A percentile compares a stretch with the other conserved stretches of the same genome.
Evolutionary conservation across 2,329 filamentous ascomycete genomes (phyloP).

Genomic region (Aspergillaceae sp.): DNA sequence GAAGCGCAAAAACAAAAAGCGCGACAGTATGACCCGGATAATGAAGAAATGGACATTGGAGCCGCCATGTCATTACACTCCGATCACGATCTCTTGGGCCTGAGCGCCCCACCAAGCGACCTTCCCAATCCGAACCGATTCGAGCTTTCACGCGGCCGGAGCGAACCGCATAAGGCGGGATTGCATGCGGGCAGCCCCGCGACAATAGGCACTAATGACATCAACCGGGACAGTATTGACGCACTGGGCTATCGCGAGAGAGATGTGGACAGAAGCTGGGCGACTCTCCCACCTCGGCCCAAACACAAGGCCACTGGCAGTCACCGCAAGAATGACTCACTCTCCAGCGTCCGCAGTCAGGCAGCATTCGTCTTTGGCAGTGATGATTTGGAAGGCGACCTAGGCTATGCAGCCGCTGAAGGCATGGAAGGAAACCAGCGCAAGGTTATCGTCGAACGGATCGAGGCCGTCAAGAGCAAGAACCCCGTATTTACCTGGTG

Average conservation of each 20-base stretch:
- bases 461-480: conserved; percentile 90
- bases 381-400: conserved; percentile 79
- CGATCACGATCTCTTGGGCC: conserved; percentile 60
- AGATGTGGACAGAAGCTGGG: conserved; percentile 30
- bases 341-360: conserved; percentile 28
- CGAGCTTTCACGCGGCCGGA: conserved; percentile 49
- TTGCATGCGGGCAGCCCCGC: conserved; percentile 22
- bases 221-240: conserved; percentile 23
- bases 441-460: conserved; percentile 91
- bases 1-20: conserved; percentile 65
- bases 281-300: conserved; percentile 27
- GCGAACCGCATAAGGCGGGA: conserved; percentile 20
- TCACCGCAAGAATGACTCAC: conserved; percentile 29
- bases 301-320: conserved; percentile 17
- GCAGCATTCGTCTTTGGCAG: conserved; percentile 47
- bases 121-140: conserved; percentile 70
- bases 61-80: conserved; percentile 53
- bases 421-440: conserved; percentile 85
- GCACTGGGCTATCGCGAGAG: conserved; percentile 19
- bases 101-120: conserved; percentile 48
- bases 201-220: conserved; percentile 22
- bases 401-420: conserved; percentile 89
- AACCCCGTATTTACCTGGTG: conserved; percentile 98
- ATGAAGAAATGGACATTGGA: conserved; percentile 91
- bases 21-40: conserved; percentile 45